Evolutionary conservation across 176 grass and related monocot species (phyloP), one percentile per base, ranked within the genome.

Genomic region (Oryza glaberrima): DNA sequence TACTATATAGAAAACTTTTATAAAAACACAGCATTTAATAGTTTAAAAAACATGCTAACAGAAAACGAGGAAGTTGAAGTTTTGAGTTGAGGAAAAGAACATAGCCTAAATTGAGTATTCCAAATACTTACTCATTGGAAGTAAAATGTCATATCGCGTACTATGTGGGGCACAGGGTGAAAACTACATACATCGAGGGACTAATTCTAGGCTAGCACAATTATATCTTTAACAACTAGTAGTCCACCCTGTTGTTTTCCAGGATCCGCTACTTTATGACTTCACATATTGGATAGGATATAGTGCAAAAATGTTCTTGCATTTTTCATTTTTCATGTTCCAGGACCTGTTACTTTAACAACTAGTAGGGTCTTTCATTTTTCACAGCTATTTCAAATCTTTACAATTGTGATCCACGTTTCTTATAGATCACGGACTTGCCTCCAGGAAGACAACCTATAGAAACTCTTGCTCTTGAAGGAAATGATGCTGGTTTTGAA

Each of bases 381-480:
- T 46, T 86, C 16, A 41, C 51, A 41, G 64, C 7, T 87, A 75
- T 69, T 64, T 46, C 41, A 65, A 69, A 65, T 76, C 72, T 69
- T 81, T 78, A 83, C 75, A 75, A 65, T 47, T 15, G 38, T 75
- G 45, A 65, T 28, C 15, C 32, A 61, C 35, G 67, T 75, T 64
- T 65, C 26, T 45, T 82, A 25, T 80, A 98, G 96, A 98, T 98
- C 65, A 95, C 91, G 11, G 93, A 98, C 70, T 86, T 98, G 88
- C 96, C 96, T 60, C 96, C 96, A 14, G 96, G 96, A 75, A 88
- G 96, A 75, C 72, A 92, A 81, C 90, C 93, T 9, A 85, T 95
- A 82, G 78, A 95, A 86, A 98, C 93, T 41, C 82, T 90, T 83
- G 88, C 80, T 73, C 81, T 95, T 87, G 93, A 98, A 98, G 96